Percentiles rank a stretch among this genome's conserved stretches.
phyloP scores from a whole-genome alignment of 1,284 basidiomycete species.

The Coniferiporia sulphurascens region DNA sequence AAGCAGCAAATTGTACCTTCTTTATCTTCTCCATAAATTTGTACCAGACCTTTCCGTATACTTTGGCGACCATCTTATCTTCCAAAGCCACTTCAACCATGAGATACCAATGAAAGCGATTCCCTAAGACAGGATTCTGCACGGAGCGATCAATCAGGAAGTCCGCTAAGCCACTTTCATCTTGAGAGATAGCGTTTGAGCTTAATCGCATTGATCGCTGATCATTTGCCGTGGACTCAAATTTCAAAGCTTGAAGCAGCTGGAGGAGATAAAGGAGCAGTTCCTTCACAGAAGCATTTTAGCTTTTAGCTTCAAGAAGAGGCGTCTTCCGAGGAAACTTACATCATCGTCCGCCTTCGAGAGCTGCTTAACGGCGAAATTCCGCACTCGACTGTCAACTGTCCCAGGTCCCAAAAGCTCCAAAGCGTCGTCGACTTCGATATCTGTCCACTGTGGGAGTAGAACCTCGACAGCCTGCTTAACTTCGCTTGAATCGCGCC shows the following conservation, averaged over 20 bases:
- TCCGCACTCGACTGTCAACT: slow-evolving; percentile 85
- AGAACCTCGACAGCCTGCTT: slow-evolving; percentile 97
- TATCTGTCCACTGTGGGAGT: slow-evolving; percentile 94
- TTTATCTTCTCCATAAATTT: slow-evolving; percentile 84
- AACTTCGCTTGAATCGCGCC: slow-evolving; percentile 94
- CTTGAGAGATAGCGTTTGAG: slow-evolving; percentile 71
- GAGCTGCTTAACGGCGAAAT: slow-evolving; percentile 91
- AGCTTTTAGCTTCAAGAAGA: slow-evolving; percentile 10
- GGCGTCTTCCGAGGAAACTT: slow-evolving; percentile 24
- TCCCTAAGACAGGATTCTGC: slow-evolving; percentile 80
- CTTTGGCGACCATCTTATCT: slow-evolving; percentile 80
- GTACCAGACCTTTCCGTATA: slow-evolving; percentile 88
- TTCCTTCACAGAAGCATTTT: slow-evolving; percentile 50
- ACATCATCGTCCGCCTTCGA: slow-evolving; percentile 93
- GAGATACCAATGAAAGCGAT: slow-evolving; percentile 95
- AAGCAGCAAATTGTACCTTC: slow-evolving; percentile 50
- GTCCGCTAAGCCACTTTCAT: slow-evolving; percentile 83
- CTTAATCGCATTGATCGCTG: slow-evolving; percentile 61
- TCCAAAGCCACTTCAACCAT: slow-evolving; percentile 86
- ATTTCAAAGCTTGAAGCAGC: slow-evolving; percentile 96
- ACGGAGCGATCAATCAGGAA: slow-evolving; percentile 88
- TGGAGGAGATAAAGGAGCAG: slow-evolving; percentile 91
- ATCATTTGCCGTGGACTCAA: slow-evolving; percentile 76
- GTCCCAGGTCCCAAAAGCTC: slow-evolving; percentile 92
- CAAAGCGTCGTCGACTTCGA: slow-evolving; percentile 94